These are phyloP conservation scores for Rhizopogon rudus DNA, from an alignment of 768 basidiomycete genomes.

Conservation along the genomic window DNA sequence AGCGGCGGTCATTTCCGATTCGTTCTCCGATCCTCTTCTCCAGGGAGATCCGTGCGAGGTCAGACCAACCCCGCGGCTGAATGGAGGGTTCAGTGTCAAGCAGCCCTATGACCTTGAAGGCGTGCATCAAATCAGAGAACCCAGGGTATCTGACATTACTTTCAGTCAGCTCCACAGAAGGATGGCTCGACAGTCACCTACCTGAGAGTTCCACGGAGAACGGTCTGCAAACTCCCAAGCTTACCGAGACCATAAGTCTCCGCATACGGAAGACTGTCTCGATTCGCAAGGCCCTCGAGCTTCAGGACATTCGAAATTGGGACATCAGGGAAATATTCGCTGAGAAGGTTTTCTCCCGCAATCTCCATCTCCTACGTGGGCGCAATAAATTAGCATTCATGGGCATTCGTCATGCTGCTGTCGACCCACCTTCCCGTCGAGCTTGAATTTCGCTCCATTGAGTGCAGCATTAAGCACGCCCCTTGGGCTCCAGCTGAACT, in stretches of 20 bases:
- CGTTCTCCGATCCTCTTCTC: conserved; percentile 18
- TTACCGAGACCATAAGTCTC: conserved; percentile 54
- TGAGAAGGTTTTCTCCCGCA: conserved; percentile 48
- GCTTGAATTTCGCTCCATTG: conserved; percentile 64
- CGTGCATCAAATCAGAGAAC: conserved; percentile 68
- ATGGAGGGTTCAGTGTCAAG: conserved; percentile 35
- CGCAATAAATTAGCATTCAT: not conserved
- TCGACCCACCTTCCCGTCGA: conserved; percentile 48
- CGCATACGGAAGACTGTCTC: conserved; percentile 72
- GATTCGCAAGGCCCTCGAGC: conserved; percentile 84
- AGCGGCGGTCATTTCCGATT: conserved; percentile 25
- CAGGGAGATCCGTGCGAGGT: conserved; percentile 33
- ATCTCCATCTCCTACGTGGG: conserved; percentile 40
- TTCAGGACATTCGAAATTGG: conserved; percentile 56
- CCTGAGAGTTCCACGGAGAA: conserved; percentile 85
- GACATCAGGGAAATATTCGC: conserved; percentile 57
- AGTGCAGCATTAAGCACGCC: conserved; percentile 80
- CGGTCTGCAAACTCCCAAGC: conserved; percentile 44
- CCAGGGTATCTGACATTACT: conserved; percentile 66
- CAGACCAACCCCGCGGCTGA: conserved; percentile 24
- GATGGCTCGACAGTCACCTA: conserved; percentile 17
- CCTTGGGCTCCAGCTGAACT: conserved; percentile 90
- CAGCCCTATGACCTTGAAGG: conserved; percentile 67
- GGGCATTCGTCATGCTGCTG: not conserved
- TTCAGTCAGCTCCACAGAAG: not conserved